Evolutionary conservation across 306 rosid genomes (phyloP).

Genomic region (Pterocarpus macrocarpus): DNA sequence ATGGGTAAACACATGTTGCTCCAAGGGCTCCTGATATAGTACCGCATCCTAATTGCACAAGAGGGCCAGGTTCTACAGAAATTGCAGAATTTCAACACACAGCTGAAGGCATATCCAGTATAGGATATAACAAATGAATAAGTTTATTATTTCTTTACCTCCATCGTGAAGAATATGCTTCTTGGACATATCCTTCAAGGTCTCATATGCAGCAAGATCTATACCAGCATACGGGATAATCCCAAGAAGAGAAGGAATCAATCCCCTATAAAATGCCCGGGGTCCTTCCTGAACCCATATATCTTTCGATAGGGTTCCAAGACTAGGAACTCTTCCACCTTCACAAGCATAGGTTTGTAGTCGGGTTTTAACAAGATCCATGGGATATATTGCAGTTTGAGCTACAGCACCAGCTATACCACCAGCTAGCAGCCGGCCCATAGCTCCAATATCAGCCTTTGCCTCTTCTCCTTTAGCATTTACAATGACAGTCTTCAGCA

Average conservation of each 20-base stretch:
- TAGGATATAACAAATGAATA: slow-evolving; percentile 44
- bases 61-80: slow-evolving; percentile 87
- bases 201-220: slow-evolving; percentile 91
- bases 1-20: slow-evolving; percentile 95
- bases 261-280: slow-evolving; percentile 89
- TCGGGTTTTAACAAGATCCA: slow-evolving; percentile 95
- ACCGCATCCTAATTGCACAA: slow-evolving; percentile 93
- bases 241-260: slow-evolving; percentile 91
- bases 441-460: slow-evolving; percentile 68
- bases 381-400: slow-evolving; percentile 86
- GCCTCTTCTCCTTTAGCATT: slow-evolving; percentile 62
- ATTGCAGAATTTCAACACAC: slow-evolving; percentile 45
- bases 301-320: slow-evolving; percentile 76
- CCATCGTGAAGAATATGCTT: slow-evolving; percentile 74
- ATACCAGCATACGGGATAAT: slow-evolving; percentile 97
- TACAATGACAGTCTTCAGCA: slow-evolving; percentile 68
- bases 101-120: slow-evolving; percentile 42
- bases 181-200: slow-evolving; percentile 90
- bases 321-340: slow-evolving; percentile 72
- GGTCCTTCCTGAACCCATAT: slow-evolving; percentile 93
- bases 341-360: slow-evolving; percentile 71
- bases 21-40: slow-evolving; percentile 95
- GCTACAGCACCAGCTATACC: slow-evolving; percentile 96
- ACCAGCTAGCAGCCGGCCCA: slow-evolving; percentile 81
- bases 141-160: slow-evolving; percentile 65